Evolutionary conservation across 352 stramenopile genomes (phyloP).

Genomic region (Phytophthora ramorum): DNA sequence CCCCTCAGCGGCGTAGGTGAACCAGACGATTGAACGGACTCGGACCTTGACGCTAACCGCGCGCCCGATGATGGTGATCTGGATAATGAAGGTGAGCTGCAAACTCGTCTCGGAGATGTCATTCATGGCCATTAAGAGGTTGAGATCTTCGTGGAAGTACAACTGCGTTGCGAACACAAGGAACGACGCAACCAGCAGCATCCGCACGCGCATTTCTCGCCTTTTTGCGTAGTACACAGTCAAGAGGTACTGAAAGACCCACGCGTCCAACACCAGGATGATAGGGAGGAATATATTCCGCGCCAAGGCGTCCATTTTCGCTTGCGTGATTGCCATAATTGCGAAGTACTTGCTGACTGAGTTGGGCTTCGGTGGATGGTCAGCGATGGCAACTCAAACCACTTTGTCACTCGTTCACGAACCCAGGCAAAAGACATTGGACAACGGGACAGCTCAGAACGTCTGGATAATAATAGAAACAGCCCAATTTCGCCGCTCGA

Average conservation of each 20-base stretch:
- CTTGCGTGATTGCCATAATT: slow-evolving; percentile 18
- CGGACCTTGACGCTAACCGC: slow-evolving; percentile 36
- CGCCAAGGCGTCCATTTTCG: slow-evolving; percentile 17
- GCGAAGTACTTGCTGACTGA: not conserved
- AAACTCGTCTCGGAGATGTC: slow-evolving; percentile 47
- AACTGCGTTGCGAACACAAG: slow-evolving; percentile 35
- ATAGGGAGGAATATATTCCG: slow-evolving; percentile 33
- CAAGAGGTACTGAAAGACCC: slow-evolving; percentile 47
- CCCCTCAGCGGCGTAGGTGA: slow-evolving; percentile 30
- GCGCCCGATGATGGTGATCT: slow-evolving; percentile 47
- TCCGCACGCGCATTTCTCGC: slow-evolving; percentile 33
- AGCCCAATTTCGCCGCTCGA: too few species aligned
- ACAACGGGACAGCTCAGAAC: too few species aligned
- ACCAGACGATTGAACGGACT: slow-evolving; percentile 29
- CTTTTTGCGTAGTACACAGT: slow-evolving; percentile 35
- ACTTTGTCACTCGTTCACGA: not conserved
- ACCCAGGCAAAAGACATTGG: too few species aligned
- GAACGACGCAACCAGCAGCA: slow-evolving; percentile 30
- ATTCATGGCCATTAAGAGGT: slow-evolving; percentile 30
- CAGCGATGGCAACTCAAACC: not conserved
- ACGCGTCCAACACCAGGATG: slow-evolving; percentile 40
- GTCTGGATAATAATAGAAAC: too few species aligned
- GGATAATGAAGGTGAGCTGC: slow-evolving; percentile 44
- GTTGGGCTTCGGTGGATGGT: not conserved
- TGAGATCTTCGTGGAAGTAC: slow-evolving; percentile 28